These are phyloP conservation scores for Linnemannia elongata DNA, from an alignment of 192 early-diverging fungal genomes.

Conservation along the genomic window DNA sequence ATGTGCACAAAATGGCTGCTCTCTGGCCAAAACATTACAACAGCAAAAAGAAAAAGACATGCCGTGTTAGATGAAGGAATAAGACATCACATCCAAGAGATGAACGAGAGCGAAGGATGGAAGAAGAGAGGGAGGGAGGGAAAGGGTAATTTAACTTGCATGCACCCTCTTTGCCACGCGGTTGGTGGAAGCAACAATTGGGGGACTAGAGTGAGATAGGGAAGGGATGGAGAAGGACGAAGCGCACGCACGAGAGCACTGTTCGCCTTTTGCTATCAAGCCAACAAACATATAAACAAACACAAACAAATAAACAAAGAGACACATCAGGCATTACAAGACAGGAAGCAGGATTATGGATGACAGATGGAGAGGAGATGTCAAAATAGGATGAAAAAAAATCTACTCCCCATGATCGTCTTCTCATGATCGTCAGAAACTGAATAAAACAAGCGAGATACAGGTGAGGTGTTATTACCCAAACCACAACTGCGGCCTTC, in stretches of 20 bases:
- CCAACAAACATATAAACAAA: background rate
- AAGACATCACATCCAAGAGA: background rate
- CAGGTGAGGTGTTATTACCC: too few relatives aligned
- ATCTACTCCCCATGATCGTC: too few relatives aligned
- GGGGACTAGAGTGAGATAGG: background rate
- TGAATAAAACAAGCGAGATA: too few relatives aligned
- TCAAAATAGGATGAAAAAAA: too few relatives aligned
- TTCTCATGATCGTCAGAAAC: too few relatives aligned
- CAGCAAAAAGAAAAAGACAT: background rate
- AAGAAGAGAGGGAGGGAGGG: background rate
- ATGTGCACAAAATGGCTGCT: background rate
- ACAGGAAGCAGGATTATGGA: too few relatives aligned
- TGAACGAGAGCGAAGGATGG: background rate
- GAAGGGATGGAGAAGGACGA: background rate
- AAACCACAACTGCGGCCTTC: too few relatives aligned
- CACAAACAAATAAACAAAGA: background rate
- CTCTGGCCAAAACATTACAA: background rate
- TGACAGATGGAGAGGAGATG: too few relatives aligned
- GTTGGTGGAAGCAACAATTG: background rate
- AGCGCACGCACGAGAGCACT: background rate
- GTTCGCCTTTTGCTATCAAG: background rate
- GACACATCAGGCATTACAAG: too few relatives aligned
- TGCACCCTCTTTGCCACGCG: slow-evolving; percentile 3
- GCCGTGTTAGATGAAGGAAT: background rate
- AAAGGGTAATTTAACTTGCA: background rate